Evolutionary conservation across 2,329 filamentous ascomycete genomes (phyloP).

Genomic region (Byssoonygena ceratinophila): DNA sequence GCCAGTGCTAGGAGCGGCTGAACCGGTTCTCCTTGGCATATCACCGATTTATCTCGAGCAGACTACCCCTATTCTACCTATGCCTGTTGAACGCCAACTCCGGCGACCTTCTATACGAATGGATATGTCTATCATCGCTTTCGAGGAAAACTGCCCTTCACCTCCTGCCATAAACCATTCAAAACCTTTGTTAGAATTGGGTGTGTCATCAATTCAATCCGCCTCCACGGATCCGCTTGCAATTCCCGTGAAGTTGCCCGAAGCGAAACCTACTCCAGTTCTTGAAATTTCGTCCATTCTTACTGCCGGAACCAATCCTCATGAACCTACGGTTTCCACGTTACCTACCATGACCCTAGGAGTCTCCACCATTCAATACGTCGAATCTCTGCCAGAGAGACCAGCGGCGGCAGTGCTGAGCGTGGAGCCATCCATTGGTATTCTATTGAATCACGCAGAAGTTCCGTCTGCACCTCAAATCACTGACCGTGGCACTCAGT

Average conservation of each 20-base stretch:
- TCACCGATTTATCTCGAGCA: conserved; percentile 8
- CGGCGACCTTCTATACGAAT: conserved; percentile 24
- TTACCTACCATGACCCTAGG: neutral
- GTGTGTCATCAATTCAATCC: conserved; percentile 14
- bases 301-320: conserved; percentile 18
- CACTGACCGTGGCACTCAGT: conserved; percentile 7
- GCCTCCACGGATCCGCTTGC: conserved; percentile 12
- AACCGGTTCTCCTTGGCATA: neutral
- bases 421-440: neutral
- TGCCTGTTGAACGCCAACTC: conserved; percentile 8
- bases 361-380: conserved; percentile 19
- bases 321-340: conserved; percentile 14
- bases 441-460: neutral
- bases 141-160: neutral
- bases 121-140: conserved; percentile 19
- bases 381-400: conserved; percentile 12
- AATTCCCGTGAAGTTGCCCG: neutral
- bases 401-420: conserved; percentile 19
- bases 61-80: conserved; percentile 9
- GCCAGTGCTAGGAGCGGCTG: neutral
- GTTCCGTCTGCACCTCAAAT: neutral
- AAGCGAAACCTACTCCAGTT: conserved; percentile 13
- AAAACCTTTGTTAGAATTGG: conserved; percentile 2
- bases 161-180: neutral
- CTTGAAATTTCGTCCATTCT: conserved; percentile 25